A percentile compares a stretch with the other conserved stretches of the same genome.
phyloP scores from a whole-genome alignment of 148 eudicot genomes.

The Arbutus unedo region DNA sequence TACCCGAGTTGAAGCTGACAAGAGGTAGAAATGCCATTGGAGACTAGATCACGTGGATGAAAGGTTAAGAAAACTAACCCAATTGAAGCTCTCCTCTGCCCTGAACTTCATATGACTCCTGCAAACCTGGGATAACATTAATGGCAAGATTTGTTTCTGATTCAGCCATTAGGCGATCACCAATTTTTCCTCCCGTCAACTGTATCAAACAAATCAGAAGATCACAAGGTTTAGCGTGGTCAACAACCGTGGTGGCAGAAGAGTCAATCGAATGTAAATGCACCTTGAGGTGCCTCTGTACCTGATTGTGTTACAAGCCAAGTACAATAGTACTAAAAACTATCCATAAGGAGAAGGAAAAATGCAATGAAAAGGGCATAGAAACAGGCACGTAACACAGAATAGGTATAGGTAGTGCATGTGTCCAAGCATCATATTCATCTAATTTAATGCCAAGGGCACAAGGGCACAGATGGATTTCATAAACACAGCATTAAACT shows the following conservation, averaged over 20 bases:
- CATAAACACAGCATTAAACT: background rate
- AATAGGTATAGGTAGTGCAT: background rate
- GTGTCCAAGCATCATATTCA: background rate
- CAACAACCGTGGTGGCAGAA: background rate
- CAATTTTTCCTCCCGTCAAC: slow-evolving; percentile 99
- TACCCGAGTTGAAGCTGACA: background rate
- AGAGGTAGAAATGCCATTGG: background rate
- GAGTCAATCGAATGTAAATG: background rate
- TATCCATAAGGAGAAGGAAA: background rate
- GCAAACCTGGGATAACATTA: slow-evolving; percentile 83
- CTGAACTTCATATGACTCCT: slow-evolving; percentile 96
- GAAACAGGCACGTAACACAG: background rate
- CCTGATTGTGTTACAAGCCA: background rate
- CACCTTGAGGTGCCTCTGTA: background rate
- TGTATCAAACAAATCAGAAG: slow-evolving; percentile 26
- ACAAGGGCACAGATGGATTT: background rate
- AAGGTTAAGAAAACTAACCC: slow-evolving; percentile 44
- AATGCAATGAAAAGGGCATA: background rate
- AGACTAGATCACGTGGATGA: background rate
- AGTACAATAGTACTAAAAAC: background rate
- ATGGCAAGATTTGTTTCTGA: slow-evolving; percentile 98
- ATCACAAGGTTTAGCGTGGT: background rate
- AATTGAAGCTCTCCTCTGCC: slow-evolving; percentile 99
- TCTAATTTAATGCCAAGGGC: background rate
- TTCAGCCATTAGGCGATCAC: slow-evolving; percentile 93